Conservation (phyloP, 2,329 filamentous ascomycete genomes). For the Aotearoamyces nothofagi region DNA sequence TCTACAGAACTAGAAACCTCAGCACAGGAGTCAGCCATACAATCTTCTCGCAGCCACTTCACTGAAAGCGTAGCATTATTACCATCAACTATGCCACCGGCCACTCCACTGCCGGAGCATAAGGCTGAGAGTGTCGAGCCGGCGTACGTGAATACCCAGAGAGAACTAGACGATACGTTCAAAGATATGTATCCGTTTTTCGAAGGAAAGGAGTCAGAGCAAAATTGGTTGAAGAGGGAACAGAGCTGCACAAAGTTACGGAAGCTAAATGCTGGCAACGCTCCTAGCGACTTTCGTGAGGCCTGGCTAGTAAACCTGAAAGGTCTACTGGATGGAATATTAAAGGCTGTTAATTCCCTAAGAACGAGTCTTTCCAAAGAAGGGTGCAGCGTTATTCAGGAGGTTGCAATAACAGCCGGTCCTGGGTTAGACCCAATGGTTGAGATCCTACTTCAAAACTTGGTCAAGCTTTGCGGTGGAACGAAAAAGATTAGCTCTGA, state of each 20-base stretch:
- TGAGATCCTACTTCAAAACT: constrained; percentile 74
- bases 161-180: constrained; percentile 80
- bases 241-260: constrained; percentile 65
- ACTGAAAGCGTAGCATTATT: constrained; percentile 35
- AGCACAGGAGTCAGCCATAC: constrained; percentile 11
- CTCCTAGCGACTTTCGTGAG: constrained; percentile 58
- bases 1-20: constrained; percentile 15
- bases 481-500: constrained; percentile 90
- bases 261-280: constrained; percentile 70
- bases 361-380: constrained; percentile 84
- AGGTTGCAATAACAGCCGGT: constrained; percentile 63
- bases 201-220: constrained; percentile 77
- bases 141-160: constrained; percentile 65
- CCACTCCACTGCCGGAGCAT: constrained; percentile 47
- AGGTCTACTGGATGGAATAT: constrained; percentile 66
- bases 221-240: constrained; percentile 82
- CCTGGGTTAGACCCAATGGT: constrained; percentile 75
- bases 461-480: constrained; percentile 77
- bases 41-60: constrained; percentile 24
- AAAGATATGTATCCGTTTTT: constrained; percentile 69
- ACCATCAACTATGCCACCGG: constrained; percentile 25
- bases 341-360: constrained; percentile 72
- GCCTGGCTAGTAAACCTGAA: constrained; percentile 59
- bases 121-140: constrained; percentile 62
- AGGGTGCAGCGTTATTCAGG: constrained; percentile 70